Base-by-base conservation (phyloP, 2,329 filamentous ascomycete species). In the Fusarium domesticum region DNA sequence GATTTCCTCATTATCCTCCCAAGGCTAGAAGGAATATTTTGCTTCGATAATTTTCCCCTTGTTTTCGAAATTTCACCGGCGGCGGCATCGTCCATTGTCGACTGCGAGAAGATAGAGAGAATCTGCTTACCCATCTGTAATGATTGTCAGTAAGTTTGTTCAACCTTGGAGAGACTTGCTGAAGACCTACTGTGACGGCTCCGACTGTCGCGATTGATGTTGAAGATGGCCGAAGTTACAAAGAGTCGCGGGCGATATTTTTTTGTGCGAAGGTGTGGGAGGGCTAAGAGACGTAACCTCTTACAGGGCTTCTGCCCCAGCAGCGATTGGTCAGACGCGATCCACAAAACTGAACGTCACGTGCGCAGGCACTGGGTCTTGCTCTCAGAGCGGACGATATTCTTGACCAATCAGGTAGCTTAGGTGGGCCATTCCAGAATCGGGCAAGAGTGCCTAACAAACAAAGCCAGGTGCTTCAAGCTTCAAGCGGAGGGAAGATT, bases 111-210 rank as follows among this genome's bases (percentile, higher is more conserved):
- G 46, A 56, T 47, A 47, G 48, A 48, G 48, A 48, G 64, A 51
- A 48, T 28, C 25, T 59, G 65, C 78, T 81, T 81, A 83, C 79
- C 78, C 79, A 82, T 83, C 78, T 82, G 66, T 54, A 53, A 52
- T 44, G 33, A 51, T 57, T 56, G 66, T 76, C 64, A 76, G 71
- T 63, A 57, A 43, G 43, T 49, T 44, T 19, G 44, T 52, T 67
- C 45, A 30, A 35, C 66, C 68, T 59, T 68, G 61, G n/a, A n/a
- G n/a, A 66, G 56, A 47, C 47, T 42, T 45, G 47, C 44, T 53
- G 44, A 37, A 41, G 53, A 74, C 75, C 69, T 72, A 77, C 74
- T 70, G 63, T 76, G 71, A 71, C 67, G 62, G 64, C 66, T 69
- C 55, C 68, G 65, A 72, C 65, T 64, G 59, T 67, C 67, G 63